Base-by-base conservation (phyloP, 73 alveolate genomes). In the Paramecium pentaurelia region DNA sequence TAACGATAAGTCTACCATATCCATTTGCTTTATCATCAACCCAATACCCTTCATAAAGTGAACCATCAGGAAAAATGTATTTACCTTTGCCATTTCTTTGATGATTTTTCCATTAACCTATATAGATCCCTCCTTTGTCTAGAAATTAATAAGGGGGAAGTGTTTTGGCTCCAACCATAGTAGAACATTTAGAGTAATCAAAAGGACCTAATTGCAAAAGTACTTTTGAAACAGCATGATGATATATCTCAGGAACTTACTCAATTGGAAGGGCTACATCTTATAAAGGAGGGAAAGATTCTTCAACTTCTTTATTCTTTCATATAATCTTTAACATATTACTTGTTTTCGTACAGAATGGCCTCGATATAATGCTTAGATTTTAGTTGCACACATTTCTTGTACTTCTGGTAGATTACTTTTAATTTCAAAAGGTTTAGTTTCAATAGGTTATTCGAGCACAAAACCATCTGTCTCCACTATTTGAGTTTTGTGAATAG, bases 91-190 rank as follows among this genome's bases (percentile, higher is more conserved):
- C 97, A 86, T 95, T 86, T 47, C 94, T 92, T 86, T 88, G 86
- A 27, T 94, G 94, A 37, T 86, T 92, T 60, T 86, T 86, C 97
- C 97, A 95, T 88, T 92, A 93, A 0, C 97, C 97, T 86, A 45
- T n/a, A 30, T 86, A 86, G 14, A 86, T 40, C 3, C 58, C 60
- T 2, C 87, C 87, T 20, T 64, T 32, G n/a, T 64, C 84, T 2
- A 64, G 36, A 27, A 64, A 64, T 64, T 64, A 32, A 64, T 64
- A 34, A 32, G 84, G 49, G 3, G 42, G 25, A 1, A 64, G 49
- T 11, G 84, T 64, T 28, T 64, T 28, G 5, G 49, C 84, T 64
- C 84, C 84, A 16, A 34, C 28, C 84, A 64, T 64, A 3, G 18
- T 10, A 3, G 27, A 10, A 34, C 84, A 64, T 27, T 64, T 64